Conservation (phyloP, 2,329 filamentous ascomycete genomes). For the Phoma herbarum region DNA sequence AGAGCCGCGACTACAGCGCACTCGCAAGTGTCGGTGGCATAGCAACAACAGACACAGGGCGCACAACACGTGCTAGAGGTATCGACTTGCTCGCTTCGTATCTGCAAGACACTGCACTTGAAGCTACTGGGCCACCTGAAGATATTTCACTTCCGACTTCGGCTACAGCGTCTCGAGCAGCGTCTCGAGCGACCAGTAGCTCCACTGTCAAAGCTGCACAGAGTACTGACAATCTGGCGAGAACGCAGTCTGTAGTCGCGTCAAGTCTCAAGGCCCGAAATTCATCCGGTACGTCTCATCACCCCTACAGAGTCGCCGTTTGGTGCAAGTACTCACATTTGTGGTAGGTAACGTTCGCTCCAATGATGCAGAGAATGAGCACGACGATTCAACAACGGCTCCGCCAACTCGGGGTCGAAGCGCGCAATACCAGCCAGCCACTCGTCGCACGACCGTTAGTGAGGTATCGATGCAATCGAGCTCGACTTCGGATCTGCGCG, state of each 20-base stretch:
- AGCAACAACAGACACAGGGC: background rate
- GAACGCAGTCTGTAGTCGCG: constrained; percentile 27
- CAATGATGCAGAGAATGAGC: constrained; percentile 4
- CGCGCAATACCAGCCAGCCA: constrained; percentile 16
- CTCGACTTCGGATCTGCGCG: constrained; percentile 36
- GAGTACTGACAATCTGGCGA: constrained; percentile 11
- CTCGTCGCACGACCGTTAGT: constrained; percentile 16
- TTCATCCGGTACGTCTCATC: constrained; percentile 27
- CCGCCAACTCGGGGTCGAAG: constrained; percentile 21
- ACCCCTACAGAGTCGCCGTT: too few species aligned
- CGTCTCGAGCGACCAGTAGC: constrained; percentile 26
- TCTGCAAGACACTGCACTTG: background rate
- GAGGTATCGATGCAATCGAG: constrained; percentile 29
- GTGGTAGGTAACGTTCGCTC: constrained; percentile 12
- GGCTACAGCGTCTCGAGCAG: constrained; percentile 8
- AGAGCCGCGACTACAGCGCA: background rate
- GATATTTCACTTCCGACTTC: too few species aligned
- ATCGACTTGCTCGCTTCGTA: background rate
- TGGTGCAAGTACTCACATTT: constrained; percentile 18
- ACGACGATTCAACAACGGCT: background rate
- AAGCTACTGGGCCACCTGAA: background rate
- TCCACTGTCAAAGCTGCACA: constrained; percentile 28
- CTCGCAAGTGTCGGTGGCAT: background rate
- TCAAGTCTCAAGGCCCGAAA: constrained; percentile 26
- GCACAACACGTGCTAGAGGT: background rate